Evolutionary conservation across 2,329 filamentous ascomycete species (phyloP).

Genomic region (Emydomyces testavorans): DNA sequence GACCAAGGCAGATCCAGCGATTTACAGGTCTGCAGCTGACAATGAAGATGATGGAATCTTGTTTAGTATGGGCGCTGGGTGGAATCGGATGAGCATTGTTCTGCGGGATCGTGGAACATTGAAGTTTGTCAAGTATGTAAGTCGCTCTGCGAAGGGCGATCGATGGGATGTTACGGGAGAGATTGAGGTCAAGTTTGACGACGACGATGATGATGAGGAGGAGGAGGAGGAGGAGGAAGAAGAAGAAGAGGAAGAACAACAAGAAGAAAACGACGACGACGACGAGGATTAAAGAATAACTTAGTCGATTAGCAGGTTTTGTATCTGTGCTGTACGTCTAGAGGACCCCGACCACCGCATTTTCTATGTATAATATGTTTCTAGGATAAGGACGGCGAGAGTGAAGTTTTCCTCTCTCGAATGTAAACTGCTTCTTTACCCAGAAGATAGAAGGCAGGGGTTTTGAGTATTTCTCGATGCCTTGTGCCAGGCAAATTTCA

Average conservation of each 20-base stretch:
- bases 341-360: too few relatives aligned
- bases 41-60: constrained; percentile 64
- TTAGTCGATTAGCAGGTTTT: too few relatives aligned
- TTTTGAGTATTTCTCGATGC: too few relatives aligned
- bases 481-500: too few relatives aligned
- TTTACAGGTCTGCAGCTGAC: constrained; percentile 60
- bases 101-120: constrained; percentile 74
- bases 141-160: constrained; percentile 68
- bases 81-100: constrained; percentile 89
- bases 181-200: constrained; percentile 56
- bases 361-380: too few relatives aligned
- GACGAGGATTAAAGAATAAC: too few relatives aligned
- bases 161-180: constrained; percentile 80
- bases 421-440: too few relatives aligned
- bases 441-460: too few relatives aligned
- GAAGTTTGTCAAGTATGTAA: constrained; percentile 95
- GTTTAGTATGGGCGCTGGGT: constrained; percentile 57
- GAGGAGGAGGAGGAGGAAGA: not conserved
- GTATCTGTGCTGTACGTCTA: too few relatives aligned
- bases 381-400: too few relatives aligned
- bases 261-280: not conserved
- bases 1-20: constrained; percentile 56
- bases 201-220: constrained; percentile 37
- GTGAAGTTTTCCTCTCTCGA: too few relatives aligned
- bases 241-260: not conserved